Conservation (phyloP, 176 grass and related monocot genomes). For the Pontederia paniculata region DNA sequence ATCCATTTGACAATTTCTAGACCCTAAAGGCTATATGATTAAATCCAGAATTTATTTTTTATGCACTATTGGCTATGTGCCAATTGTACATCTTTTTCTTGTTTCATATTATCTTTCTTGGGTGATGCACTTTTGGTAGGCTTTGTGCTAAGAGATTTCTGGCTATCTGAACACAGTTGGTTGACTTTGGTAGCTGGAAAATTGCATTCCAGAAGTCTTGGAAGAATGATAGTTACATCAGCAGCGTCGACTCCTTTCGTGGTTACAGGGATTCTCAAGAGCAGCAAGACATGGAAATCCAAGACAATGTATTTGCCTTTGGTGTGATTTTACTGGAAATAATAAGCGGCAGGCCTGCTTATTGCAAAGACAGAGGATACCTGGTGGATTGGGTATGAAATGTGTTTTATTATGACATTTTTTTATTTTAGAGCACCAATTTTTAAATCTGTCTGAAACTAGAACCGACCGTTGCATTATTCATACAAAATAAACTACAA, state of each 20-base stretch:
- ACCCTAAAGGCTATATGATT: too few relatives aligned
- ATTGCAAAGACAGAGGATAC: slow-evolving; percentile 78
- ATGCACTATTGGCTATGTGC: too few relatives aligned
- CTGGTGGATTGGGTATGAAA: slow-evolving; percentile 70
- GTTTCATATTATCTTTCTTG: slow-evolving; percentile 2
- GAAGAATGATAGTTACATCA: slow-evolving; percentile 31
- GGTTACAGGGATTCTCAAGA: slow-evolving; percentile 27
- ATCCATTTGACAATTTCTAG: too few relatives aligned
- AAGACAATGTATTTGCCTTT: slow-evolving; percentile 66
- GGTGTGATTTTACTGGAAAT: slow-evolving; percentile 89
- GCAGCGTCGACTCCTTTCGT: slow-evolving; percentile 32
- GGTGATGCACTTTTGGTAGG: neutral
- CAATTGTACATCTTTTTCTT: slow-evolving; percentile 6
- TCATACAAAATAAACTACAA: too few relatives aligned
- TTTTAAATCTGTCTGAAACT: too few relatives aligned
- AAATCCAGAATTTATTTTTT: too few relatives aligned
- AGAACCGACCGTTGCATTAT: too few relatives aligned
- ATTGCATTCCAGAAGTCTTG: slow-evolving; percentile 49
- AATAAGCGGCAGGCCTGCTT: slow-evolving; percentile 75
- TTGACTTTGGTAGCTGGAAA: slow-evolving; percentile 96
- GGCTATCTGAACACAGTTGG: slow-evolving; percentile 33
- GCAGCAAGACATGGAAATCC: slow-evolving; percentile 50
- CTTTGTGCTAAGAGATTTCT: slow-evolving; percentile 5
- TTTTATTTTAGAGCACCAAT: too few relatives aligned
- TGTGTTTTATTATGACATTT: neutral